Evolutionary conservation across 768 basidiomycete species (phyloP).

Genomic region (Tylopilus intermedius): DNA sequence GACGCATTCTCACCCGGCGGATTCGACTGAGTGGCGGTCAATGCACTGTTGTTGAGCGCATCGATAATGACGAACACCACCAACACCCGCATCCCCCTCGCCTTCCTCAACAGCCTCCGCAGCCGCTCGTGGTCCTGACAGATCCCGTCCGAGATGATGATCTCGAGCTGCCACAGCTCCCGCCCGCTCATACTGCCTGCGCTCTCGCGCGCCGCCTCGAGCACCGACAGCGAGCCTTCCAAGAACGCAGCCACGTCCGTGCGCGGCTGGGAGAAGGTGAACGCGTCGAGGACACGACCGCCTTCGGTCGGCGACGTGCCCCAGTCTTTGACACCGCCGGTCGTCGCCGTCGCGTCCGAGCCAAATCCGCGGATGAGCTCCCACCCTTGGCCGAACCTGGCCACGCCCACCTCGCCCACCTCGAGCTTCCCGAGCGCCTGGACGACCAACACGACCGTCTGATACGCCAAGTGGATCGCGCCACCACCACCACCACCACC

Average conservation of each 20-base stretch:
- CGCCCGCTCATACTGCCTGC: conserved; percentile 54
- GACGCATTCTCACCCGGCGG: conserved; percentile 36
- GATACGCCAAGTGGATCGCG: conserved; percentile 81
- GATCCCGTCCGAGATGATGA: conserved; percentile 99
- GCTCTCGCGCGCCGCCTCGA: conserved; percentile 72
- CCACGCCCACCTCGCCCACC: conserved; percentile 90
- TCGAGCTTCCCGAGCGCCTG: conserved; percentile 89
- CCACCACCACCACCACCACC: conserved; percentile 9
- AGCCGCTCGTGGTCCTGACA: conserved; percentile 92
- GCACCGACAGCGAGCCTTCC: conserved; percentile 67
- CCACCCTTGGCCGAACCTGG: conserved; percentile 82
- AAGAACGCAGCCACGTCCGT: conserved; percentile 84
- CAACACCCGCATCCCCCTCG: conserved; percentile 87
- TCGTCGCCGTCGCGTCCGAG: conserved; percentile 53
- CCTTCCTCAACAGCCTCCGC: conserved; percentile 72
- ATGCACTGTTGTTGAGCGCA: conserved; percentile 54
- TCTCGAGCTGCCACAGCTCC: conserved; percentile 95
- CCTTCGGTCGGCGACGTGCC: conserved; percentile 25
- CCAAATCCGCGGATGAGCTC: conserved; percentile 89
- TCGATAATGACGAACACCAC: conserved; percentile 96
- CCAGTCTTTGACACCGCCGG: conserved; percentile 50
- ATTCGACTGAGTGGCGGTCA: no score
- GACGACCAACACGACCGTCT: conserved; percentile 87
- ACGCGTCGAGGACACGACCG: conserved; percentile 63
- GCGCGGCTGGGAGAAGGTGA: conserved; percentile 84